A percentile compares a stretch with the other conserved stretches of the same genome.
These are phyloP conservation scores for Trypanosoma avium DNA, from an alignment of 208 protist species.

Conservation along the genomic window DNA sequence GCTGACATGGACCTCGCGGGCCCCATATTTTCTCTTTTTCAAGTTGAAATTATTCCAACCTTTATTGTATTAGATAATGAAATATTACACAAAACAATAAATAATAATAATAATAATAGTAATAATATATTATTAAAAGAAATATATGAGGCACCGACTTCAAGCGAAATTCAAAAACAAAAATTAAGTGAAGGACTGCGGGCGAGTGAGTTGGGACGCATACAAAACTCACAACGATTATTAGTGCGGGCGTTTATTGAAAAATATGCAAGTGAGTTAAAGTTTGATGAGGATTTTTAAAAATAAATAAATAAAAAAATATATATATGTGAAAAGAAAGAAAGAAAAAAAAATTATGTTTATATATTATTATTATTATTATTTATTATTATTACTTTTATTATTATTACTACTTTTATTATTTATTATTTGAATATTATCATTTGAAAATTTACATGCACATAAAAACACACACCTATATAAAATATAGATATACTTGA, in stretches of 20 bases:
- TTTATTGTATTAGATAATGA: slow-evolving; percentile 81
- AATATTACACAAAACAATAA: slow-evolving; percentile 26
- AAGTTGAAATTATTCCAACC: slow-evolving; percentile 74
- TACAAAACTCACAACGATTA: slow-evolving; percentile 74
- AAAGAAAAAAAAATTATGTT: too few relatives aligned
- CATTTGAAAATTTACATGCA: too few relatives aligned
- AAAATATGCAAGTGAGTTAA: slow-evolving; percentile 50
- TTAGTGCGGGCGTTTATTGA: slow-evolving; percentile 66
- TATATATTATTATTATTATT: not conserved
- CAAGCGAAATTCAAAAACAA: not conserved
- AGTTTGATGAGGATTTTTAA: slow-evolving; percentile 85
- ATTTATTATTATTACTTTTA: not conserved
- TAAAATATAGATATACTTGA: too few relatives aligned
- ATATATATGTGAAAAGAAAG: not conserved
- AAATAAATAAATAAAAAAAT: not conserved
- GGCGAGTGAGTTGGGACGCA: slow-evolving; percentile 47
- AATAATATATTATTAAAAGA: not conserved
- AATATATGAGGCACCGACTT: not conserved
- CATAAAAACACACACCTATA: too few relatives aligned
- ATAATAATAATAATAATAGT: not conserved
- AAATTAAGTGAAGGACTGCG: slow-evolving; percentile 34
- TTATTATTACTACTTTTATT: not conserved
- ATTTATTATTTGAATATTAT: not conserved
- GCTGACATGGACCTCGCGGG: slow-evolving; percentile 81
- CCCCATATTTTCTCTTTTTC: slow-evolving; percentile 69